Evolutionary conservation across 768 basidiomycete genomes (phyloP).

Genomic region (Hemileccinum rubropunctum): DNA sequence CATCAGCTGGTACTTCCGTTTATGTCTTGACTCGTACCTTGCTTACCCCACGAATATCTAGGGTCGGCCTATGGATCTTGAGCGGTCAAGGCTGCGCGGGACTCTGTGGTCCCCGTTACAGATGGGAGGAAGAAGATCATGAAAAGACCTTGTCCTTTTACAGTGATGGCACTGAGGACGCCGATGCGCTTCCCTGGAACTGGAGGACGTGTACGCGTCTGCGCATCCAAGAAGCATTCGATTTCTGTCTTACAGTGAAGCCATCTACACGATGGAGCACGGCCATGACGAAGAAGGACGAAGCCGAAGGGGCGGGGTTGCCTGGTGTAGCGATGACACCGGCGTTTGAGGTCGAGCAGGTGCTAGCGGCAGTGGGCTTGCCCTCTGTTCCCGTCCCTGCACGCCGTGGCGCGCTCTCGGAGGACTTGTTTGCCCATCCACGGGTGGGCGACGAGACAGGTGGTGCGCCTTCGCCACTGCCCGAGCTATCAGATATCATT

Average conservation of each 20-base stretch:
- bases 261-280: slow-evolving; percentile 35
- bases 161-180: slow-evolving; percentile 42
- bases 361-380: slow-evolving; percentile 55
- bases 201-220: slow-evolving; percentile 73
- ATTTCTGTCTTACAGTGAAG: slow-evolving; percentile 65
- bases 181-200: slow-evolving; percentile 64
- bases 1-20: slow-evolving; percentile 53
- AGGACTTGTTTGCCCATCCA: slow-evolving; percentile 64
- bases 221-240: slow-evolving; percentile 76
- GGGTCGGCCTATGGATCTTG: slow-evolving; percentile 77
- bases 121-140: slow-evolving; percentile 79
- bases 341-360: slow-evolving; percentile 52
- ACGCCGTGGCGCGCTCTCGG: slow-evolving; percentile 55
- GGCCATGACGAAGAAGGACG: slow-evolving; percentile 32
- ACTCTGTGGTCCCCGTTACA: slow-evolving; percentile 77
- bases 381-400: slow-evolving; percentile 50
- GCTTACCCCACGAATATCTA: slow-evolving; percentile 24
- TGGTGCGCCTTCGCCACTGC: slow-evolving; percentile 18
- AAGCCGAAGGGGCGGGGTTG: slow-evolving; percentile 18
- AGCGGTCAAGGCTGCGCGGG: slow-evolving; percentile 77
- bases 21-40: neutral
- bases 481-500: slow-evolving; percentile 40
- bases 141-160: slow-evolving; percentile 57
- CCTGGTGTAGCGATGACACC: slow-evolving; percentile 33
- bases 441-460: slow-evolving; percentile 26